Conservation (phyloP, 768 basidiomycete species). For the Mycena alexandri region DNA sequence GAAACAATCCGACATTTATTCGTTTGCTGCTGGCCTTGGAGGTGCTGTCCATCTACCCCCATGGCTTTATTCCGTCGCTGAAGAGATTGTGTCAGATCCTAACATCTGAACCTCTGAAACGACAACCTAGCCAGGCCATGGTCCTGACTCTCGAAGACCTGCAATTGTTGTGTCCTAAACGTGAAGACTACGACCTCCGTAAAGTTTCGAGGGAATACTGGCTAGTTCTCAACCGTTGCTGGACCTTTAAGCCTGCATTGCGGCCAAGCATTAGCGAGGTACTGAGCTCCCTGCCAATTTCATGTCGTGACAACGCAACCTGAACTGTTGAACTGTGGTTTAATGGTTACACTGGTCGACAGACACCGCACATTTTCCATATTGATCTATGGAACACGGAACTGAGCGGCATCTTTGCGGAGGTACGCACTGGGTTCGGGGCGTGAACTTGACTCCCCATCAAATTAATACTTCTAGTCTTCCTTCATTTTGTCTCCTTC, state of each 20-base stretch:
- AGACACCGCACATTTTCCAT: constrained; percentile 2
- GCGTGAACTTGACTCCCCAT: too few relatives aligned
- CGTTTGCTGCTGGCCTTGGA: constrained; percentile 30
- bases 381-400: constrained; percentile 13
- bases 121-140: not conserved
- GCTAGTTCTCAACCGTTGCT: constrained; percentile 17
- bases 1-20: constrained; percentile 24
- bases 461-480: too few relatives aligned
- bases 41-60: constrained; percentile 1
- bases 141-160: not conserved
- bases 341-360: constrained; percentile 10
- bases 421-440: too few relatives aligned
- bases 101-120: constrained; percentile 16
- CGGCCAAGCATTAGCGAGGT: constrained; percentile 17
- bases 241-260: constrained; percentile 8
- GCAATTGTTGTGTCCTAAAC: constrained; percentile 14
- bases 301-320: not conserved
- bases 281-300: constrained; percentile 9
- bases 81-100: constrained; percentile 21
- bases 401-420: not conserved
- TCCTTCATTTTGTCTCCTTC: too few relatives aligned
- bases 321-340: constrained; percentile 8
- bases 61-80: constrained; percentile 8
- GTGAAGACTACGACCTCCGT: constrained; percentile 9
- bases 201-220: constrained; percentile 3